These are phyloP conservation scores for Conticribra weissflogii DNA, from an alignment of 108 stramenopile species.

Conservation along the genomic window DNA sequence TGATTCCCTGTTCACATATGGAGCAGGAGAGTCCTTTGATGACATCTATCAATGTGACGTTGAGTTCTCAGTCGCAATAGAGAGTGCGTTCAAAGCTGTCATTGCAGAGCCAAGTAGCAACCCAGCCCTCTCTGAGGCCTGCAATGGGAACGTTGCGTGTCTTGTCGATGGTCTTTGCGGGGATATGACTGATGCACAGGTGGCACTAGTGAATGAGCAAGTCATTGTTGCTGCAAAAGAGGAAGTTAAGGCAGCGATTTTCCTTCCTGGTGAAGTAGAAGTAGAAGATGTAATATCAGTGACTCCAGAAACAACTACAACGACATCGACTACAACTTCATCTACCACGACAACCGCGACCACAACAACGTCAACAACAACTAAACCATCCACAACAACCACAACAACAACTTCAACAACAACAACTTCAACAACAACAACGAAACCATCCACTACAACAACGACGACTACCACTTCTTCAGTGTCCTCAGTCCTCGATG, in stretches of 20 bases:
- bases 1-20: constrained; percentile 19
- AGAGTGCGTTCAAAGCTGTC: constrained; percentile 1
- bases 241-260: constrained; percentile 2
- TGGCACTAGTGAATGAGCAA: neutral
- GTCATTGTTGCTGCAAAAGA: constrained; percentile 13
- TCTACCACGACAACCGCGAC: too few species aligned
- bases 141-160: constrained; percentile 11
- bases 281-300: too few species aligned
- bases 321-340: too few species aligned
- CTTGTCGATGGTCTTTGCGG: constrained; percentile 30
- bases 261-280: neutral
- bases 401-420: too few species aligned
- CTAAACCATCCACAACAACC: too few species aligned
- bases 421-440: too few species aligned
- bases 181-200: constrained; percentile 6
- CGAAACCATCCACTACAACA: too few species aligned
- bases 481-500: too few species aligned
- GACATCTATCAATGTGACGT: constrained; percentile 13
- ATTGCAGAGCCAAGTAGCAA: neutral
- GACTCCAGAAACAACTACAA: too few species aligned
- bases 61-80: constrained; percentile 1
- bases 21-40: constrained; percentile 20
- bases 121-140: constrained; percentile 6
- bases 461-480: too few species aligned
- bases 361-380: too few species aligned